Evolutionary conservation across 257 asterid genomes (phyloP), one percentile per base, ranked within the genome.

Genomic region (Nicotiana paniculata): DNA sequence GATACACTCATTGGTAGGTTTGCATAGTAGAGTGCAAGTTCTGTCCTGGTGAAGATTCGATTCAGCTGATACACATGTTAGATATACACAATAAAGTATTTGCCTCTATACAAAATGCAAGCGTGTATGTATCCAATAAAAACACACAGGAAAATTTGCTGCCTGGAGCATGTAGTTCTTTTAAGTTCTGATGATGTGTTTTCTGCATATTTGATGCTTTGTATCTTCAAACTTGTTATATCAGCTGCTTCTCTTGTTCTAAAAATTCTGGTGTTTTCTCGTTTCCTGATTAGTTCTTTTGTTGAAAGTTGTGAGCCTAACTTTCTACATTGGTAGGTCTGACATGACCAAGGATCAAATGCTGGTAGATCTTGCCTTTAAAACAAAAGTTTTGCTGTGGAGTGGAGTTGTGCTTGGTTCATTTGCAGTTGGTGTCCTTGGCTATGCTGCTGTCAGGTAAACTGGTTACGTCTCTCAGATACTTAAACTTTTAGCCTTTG

Each of bases 401-500:
- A 87, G 96, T 57, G 99, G 98, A 51, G 82, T 91, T 46, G 86
- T 91, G 62, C 83, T 96, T 63, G 97, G 99, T 83, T 85, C 97
- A 43, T 21, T 94, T 6, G 98, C 98, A 21, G 8, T 94, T 55
- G 97, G 97, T 43, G 66, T 96, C 84, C 91, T 94, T 81, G 89
- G 97, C 83, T 94, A 89, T 85, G 92, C 97, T 85, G 86, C 88
- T 81, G 90, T 88, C 78, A 96, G 99, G 99, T 96, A 91, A 67
- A 81, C 43, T 32, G 57, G 24, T 30, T 48, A n/a, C 65, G 1
- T 26, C 79, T 74, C 79, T 51, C 46, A 24, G 15, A 51, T 35
- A 26, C 62, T 48, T 74, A 32, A 12, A 74, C 43, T 24, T 51
- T 15, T 48, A 48, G 79, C 62, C 62, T 51, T 13, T 26, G 63